Conservation (phyloP, 2,329 filamentous ascomycete species). For the Aureobasidium sp. region DNA sequence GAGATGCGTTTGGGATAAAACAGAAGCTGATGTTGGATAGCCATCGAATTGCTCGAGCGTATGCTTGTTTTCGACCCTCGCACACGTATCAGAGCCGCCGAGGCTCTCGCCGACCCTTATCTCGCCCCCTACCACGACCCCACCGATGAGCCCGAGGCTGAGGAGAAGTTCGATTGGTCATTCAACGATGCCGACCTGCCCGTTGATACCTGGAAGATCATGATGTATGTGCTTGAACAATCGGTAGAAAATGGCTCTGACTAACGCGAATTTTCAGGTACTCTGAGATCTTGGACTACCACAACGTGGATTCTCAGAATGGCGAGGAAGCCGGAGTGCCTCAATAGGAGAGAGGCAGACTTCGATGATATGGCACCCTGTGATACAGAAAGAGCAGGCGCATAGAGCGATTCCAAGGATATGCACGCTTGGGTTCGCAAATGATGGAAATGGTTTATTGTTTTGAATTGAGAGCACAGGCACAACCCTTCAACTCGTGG, state of each 20-base stretch:
- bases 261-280: constrained; percentile 57
- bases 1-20: constrained; percentile 23
- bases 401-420: constrained; percentile 10
- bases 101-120: constrained; percentile 86
- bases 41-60: constrained; percentile 85
- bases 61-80: constrained; percentile 99
- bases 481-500: not conserved
- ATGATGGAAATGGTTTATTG: constrained; percentile 13
- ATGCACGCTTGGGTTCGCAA: constrained; percentile 13
- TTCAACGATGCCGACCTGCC: constrained; percentile 98
- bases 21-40: constrained; percentile 38
- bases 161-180: constrained; percentile 99
- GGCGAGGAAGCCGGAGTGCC: constrained; percentile 18
- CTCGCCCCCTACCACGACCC: constrained; percentile 95
- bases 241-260: not conserved
- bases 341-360: not conserved
- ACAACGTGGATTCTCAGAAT: constrained; percentile 68
- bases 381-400: constrained; percentile 12
- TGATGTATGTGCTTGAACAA: constrained; percentile 67
- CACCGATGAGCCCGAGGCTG: constrained; percentile 87
- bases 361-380: not conserved
- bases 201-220: constrained; percentile 99
- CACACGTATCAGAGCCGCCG: constrained; percentile 80
- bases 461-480: constrained; percentile 12
- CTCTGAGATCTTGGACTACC: constrained; percentile 96